A percentile compares a stretch with the other conserved stretches of the same genome.
Evolutionary conservation across 495 filamentous ascomycete species (phyloP).

Genomic region (Astrothelium subdiscretum): DNA sequence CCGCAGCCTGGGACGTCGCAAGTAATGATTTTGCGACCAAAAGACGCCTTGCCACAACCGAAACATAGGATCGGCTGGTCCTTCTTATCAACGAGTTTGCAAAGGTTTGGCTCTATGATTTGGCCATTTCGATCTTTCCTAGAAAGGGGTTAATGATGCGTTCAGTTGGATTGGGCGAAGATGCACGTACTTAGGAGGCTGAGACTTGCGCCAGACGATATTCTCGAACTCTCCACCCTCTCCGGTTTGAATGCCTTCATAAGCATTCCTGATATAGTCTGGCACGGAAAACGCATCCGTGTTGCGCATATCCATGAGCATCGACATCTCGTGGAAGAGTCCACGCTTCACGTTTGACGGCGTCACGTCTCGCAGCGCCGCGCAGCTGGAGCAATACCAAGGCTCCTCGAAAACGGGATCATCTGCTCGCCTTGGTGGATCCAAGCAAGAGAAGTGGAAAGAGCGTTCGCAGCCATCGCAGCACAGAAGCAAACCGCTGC

Average conservation of each 20-base stretch:
- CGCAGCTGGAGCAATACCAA: constrained; percentile 80
- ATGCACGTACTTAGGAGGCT: not conserved
- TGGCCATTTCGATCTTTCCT: constrained; percentile 44
- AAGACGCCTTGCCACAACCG: constrained; percentile 49
- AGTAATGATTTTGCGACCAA: constrained; percentile 32
- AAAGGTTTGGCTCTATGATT: constrained; percentile 56
- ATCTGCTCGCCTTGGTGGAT: constrained; percentile 59
- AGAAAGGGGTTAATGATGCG: not conserved
- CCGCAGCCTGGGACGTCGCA: constrained; percentile 53
- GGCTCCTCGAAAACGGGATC: constrained; percentile 52
- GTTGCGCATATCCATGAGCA: constrained; percentile 48
- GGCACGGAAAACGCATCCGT: constrained; percentile 67
- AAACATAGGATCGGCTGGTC: constrained; percentile 61
- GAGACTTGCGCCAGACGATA: constrained; percentile 26
- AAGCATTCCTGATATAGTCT: constrained; percentile 52
- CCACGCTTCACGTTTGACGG: constrained; percentile 22
- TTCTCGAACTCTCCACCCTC: constrained; percentile 63
- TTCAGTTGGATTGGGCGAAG: not conserved
- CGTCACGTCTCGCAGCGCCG: constrained; percentile 10
- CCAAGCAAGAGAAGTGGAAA: constrained; percentile 76
- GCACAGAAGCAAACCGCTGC: constrained; percentile 73
- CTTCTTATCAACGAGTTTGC: constrained; percentile 51
- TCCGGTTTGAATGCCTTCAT: constrained; percentile 60
- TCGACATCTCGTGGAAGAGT: constrained; percentile 48
- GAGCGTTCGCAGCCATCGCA: constrained; percentile 82